Evolutionary conservation across 2,329 filamentous ascomycete genomes (phyloP), one percentile per base, ranked within the genome.

Genomic region (Dothidotthia symphoricarpi): DNA sequence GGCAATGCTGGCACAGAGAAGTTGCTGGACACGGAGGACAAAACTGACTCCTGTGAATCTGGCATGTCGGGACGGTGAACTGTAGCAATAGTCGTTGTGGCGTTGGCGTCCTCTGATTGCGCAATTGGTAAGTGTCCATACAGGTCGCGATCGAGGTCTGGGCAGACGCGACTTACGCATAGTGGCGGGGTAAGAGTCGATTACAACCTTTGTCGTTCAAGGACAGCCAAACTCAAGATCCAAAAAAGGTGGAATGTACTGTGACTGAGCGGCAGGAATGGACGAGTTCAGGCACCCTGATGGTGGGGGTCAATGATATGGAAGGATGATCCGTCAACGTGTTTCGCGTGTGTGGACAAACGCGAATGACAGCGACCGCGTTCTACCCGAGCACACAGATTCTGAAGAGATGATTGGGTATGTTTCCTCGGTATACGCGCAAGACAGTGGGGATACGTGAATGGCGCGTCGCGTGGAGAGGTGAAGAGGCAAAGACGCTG

Each of bases 41-140:
- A 38, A 31, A 54, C 45, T 1, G 62, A 66, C 28, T 66, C 63
- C 41, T 68, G 64, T 22, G 64, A 63, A 33, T 49, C 45, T 14
- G 49, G 57, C 5, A 53, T 32, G 14, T 53, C 49, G 29, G 39
- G 29, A 32, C 48, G 36, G 37, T 36, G 36, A 10, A 36, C 38
- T 6, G 49, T 26, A 19, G 44, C 26, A 35, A 43, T 42, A 24
- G 40, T 27, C 13, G 52, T 33, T 24, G 55, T 26, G 39, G 38
- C 31, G 22, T 47, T 39, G 40, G 40, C 28, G 49, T 44, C 41
- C 32, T 51, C 53, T 59, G 38, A 28, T 31, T 40, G 34, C 31
- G 39, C 45, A 49, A 43, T 49, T 41, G 44, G 47, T 53, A 45
- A 55, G 53, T 54, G 42, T 44, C 41, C 30, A 19, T 37, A 25